These are phyloP conservation scores for Aspergillus sp. DNA, from an alignment of 2,329 filamentous ascomycete genomes.

Conservation along the genomic window DNA sequence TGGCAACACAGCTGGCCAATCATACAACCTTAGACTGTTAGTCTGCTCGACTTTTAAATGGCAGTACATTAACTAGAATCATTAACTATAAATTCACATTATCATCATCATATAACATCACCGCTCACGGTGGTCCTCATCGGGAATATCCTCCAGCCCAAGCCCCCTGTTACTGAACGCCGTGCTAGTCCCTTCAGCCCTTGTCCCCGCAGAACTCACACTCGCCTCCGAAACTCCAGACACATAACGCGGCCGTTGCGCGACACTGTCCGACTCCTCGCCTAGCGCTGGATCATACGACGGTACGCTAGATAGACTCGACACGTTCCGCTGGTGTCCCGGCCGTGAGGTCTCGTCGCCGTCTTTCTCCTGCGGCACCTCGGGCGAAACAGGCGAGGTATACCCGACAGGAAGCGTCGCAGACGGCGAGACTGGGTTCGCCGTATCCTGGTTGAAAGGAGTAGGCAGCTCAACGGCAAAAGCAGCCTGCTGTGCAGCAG, in stretches of 20 bases:
- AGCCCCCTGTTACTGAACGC: neutral
- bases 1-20: too few species aligned
- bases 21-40: fast-evolving
- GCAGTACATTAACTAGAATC: too few species aligned
- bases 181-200: neutral
- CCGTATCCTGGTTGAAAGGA: conserved; percentile 4
- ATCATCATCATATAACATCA: neutral
- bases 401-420: neutral
- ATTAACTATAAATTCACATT: too few species aligned
- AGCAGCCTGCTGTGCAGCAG: neutral
- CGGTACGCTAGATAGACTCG: conserved; percentile 12
- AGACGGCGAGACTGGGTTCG: neutral
- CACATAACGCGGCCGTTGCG: conserved; percentile 8
- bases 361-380: conserved; percentile 4
- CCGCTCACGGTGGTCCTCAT: neutral
- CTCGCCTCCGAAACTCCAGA: conserved; percentile 14
- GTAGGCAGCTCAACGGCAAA: conserved; percentile 15
- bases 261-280: neutral
- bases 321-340: conserved; percentile 11
- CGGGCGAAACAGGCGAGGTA: conserved; percentile 8
- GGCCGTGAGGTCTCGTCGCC: neutral
- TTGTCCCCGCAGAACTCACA: conserved; percentile 8
- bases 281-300: conserved; percentile 6
- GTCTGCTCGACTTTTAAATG: too few species aligned
- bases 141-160: conserved; percentile 10